Evolutionary conservation across 2,329 filamentous ascomycete genomes (phyloP).

Genomic region (Talaromyces marneffei): DNA sequence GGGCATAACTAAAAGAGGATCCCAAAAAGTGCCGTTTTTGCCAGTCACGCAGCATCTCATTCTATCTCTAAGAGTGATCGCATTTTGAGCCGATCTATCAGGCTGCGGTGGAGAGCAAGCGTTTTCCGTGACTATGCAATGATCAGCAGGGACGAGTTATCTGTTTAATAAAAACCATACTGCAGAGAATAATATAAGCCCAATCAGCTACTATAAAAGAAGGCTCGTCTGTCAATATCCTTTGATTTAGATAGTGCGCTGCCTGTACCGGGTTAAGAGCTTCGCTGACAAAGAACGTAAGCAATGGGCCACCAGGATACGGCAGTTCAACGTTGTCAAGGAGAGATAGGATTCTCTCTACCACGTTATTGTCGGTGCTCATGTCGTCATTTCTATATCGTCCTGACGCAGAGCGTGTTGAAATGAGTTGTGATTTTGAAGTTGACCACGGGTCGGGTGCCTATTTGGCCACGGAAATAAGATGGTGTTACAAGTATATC

Average conservation of each 20-base stretch:
- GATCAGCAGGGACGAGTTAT: not conserved
- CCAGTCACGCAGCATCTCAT: not conserved
- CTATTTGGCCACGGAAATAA: not conserved
- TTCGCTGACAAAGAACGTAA: not conserved
- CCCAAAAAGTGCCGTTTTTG: not conserved
- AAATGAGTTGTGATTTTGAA: not conserved
- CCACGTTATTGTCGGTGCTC: not conserved
- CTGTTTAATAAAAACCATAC: not conserved
- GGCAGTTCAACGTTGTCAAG: not conserved
- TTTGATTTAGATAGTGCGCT: not conserved
- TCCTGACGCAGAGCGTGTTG: not conserved
- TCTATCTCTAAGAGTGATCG: not conserved
- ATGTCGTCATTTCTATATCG: not conserved
- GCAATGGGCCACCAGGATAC: not conserved
- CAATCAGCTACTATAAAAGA: not conserved
- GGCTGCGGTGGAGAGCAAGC: not conserved
- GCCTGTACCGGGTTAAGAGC: not conserved
- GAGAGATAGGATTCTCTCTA: not conserved
- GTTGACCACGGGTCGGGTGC: not conserved
- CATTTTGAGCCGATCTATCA: not conserved
- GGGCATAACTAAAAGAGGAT: not conserved
- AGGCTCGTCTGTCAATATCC: not conserved
- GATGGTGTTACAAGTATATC: not conserved
- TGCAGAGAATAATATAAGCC: not conserved
- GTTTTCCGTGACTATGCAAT: not conserved